Base-by-base conservation (phyloP, 2,329 filamentous ascomycete species). In the Phaeosphaeria sp. region DNA sequence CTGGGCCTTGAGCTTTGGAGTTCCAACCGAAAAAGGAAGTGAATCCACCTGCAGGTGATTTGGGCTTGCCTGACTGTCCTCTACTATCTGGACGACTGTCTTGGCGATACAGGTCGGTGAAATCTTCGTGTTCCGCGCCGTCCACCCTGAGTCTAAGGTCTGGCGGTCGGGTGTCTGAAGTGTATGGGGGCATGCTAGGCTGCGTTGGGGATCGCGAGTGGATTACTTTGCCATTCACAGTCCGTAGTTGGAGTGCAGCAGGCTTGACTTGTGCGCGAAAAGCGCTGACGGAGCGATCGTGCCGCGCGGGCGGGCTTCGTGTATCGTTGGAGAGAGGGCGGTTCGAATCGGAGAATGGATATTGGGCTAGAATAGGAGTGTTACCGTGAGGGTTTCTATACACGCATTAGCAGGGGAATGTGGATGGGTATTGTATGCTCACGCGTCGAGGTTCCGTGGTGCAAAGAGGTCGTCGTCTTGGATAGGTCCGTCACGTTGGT, bases 21-120 rank as follows among this genome's bases (percentile, higher is more conserved):
- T 87, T 88, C 85, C 88, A 89, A 59, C 87, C 85, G 67, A 90
- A 90, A 75, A 90, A 88, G 15, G 85, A 87, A 46, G 85, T 85
- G 67, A 90, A 83, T 56, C 85, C 87, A 55, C 80, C 82, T 18
- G 67, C 76, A 6, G 80, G 80, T 20, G 80, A 81, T 60, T 79
- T 81, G 17, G 79, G 77, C 58, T 78, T 76, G 50, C 69, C 74
- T 25, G 64, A 64, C 25, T 69, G 67, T 52, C 57, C 56, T 49
- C 59, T 54, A 49, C 70, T 67, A 43, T 71, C 64, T 25, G 65
- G 59, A 47, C 30, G 30, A 36, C 30, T 36, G 30, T 36, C 30
- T 36, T 63, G 62, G 67, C 75, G 72, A 5, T 68, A 58, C 54
- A 77, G 71, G 21, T 72, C 74, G 60, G 77, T 72, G 49, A 71